Conservation (phyloP, 805 yeast species). For the Barnettozyma botsteinii region DNA sequence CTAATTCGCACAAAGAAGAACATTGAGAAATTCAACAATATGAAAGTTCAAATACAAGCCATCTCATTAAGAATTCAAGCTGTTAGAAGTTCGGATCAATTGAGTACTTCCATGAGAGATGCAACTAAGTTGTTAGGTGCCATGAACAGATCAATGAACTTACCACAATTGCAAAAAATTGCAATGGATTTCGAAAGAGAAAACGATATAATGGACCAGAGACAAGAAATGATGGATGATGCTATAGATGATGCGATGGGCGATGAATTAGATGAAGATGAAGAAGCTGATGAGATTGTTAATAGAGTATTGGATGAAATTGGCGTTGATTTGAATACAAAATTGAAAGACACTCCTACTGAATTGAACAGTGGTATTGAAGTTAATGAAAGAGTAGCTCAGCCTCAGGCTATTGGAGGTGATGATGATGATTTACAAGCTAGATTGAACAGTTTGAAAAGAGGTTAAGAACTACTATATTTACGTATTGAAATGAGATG, state of each 20-base stretch:
- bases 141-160: constrained; percentile 85
- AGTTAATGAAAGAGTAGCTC: constrained; percentile 41
- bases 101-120: constrained; percentile 91
- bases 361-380: constrained; percentile 20
- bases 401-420: constrained; percentile 45
- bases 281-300: constrained; percentile 87
- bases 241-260: constrained; percentile 96
- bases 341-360: constrained; percentile 42
- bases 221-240: constrained; percentile 98
- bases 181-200: constrained; percentile 95
- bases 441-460: constrained; percentile 73
- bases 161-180: constrained; percentile 81
- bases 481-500: no score
- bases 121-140: constrained; percentile 81
- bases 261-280: constrained; percentile 81
- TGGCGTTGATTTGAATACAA: constrained; percentile 71
- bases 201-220: constrained; percentile 95
- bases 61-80: constrained; percentile 86
- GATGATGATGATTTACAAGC: constrained; percentile 88
- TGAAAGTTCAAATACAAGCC: constrained; percentile 95
- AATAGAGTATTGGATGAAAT: constrained; percentile 91
- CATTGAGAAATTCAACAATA: constrained; percentile 78
- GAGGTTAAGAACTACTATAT: constrained; percentile 25
- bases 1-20: constrained; percentile 79
- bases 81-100: constrained; percentile 88